Evolutionary conservation across 2,329 filamentous ascomycete genomes (phyloP), one percentile per base, ranked within the genome.

Genomic region (Dothiorella sarmentorum): DNA sequence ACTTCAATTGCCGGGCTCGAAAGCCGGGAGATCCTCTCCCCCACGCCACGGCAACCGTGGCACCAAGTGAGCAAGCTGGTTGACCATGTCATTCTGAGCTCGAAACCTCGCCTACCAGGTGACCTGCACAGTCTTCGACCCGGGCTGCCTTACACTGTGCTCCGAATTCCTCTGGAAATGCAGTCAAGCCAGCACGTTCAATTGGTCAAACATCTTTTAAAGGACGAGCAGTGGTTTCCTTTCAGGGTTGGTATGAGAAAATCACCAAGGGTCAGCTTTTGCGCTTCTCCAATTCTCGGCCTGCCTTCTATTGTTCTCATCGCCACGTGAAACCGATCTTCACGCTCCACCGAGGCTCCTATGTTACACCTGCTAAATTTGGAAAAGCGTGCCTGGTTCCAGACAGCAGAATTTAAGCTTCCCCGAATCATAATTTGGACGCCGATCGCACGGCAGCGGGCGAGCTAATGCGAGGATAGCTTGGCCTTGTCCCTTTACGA

Each of bases 371-470:
- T 29, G n/a, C 49, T 53, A 53, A 18, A 38, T 35, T 53, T 15
- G 33, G 49, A 24, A 33, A 20, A 26, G 45, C 45, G 55, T 58
- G 35, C 55, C 51, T 55, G 47, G 60, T 61, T 45, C 60, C 60
- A 60, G 60, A 45, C 40, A 43, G 56, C 29, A 24, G 40, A 60
- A 22, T 45, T 51, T 40, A 58, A 58, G 43, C 55, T 61, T 60
- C 60, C 60, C 60, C 60, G 58, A 57, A 61, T 53, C 52, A 24
- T 31, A 26, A 24, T 58, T 38, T 26, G 60, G 49, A 10, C 17
- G 20, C 31, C 20, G 18, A 27, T 38, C 33, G 17, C 20, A n/a
- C 26, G 27, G 37, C 52, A 37, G 29, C 29, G 22, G 33, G 33
- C 49, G 33, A 53, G 49, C 49, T 53, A 51, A 37, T 20, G 45